Base-by-base conservation (phyloP, 768 basidiomycete genomes). In the Termitomyces titanicus region DNA sequence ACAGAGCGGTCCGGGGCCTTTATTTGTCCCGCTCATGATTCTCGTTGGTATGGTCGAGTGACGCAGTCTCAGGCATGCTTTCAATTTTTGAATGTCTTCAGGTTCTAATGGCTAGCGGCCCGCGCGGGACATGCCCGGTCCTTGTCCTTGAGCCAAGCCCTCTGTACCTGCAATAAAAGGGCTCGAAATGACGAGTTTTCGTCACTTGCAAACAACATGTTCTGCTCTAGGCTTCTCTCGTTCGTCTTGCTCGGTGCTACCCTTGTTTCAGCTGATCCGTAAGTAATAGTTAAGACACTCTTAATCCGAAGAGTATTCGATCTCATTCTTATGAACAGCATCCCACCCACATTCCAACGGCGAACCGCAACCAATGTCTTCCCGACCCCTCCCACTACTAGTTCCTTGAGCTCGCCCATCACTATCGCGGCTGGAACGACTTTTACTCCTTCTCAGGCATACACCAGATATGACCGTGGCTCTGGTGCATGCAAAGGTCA, bases 401-500 rank as follows among this genome's bases (percentile, higher is more conserved):
- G 63, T 49, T 66, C 65, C n/a, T 64, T 74, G 25, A 73, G 70
- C 64, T 62, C 62, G 13, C 60, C 73, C 18, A 72, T 72, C 46
- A 70, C 66, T 11, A 48, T 74, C 46, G 62, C 61, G 3, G 69
- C 70, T 11, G 72, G 72, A 1, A 44, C 61, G 3, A 72, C 72
- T 17, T 74, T 74, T 61, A 71, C 72, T 3, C 72, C 72, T n/a
- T 42, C 72, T 35, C 58, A 62, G 15, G 57, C 67, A 1, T 73
- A 74, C 58, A 73, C 70, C 9, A 63, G 74, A 12, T 74, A 64
- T 46, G 74, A 74, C 55, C 68, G 74, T 29, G 74, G 75, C 22
- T 68, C 72, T 51, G 75, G 75, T 24, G 69, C 70, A 39, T 76
- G 75, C 57, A 60, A 61, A 0, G 71, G 64, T 4, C 74, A 75